Percentiles rank a stretch among this genome's conserved stretches.
Conservation (phyloP, 1,139 yeast genomes). For the Saccharomyces hybrid region DNA sequence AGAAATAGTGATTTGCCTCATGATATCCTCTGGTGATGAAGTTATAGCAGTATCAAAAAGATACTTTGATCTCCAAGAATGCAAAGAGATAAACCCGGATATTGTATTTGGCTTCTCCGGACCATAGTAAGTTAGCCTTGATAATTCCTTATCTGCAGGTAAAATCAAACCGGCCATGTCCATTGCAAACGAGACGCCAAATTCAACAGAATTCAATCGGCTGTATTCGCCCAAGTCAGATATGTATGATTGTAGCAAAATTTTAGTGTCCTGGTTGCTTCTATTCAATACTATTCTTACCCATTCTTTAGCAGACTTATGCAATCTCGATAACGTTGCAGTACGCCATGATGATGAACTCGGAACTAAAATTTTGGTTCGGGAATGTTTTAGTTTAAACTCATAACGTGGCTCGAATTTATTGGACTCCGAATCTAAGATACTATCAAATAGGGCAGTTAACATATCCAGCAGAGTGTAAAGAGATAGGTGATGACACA, state of each 20-base stretch:
- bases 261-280: slow-evolving; percentile 67
- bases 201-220: slow-evolving; percentile 42
- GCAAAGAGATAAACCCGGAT: slow-evolving; percentile 70
- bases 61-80: slow-evolving; percentile 60
- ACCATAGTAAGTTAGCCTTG: slow-evolving; percentile 27
- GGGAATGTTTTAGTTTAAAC: slow-evolving; percentile 55
- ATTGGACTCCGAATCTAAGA: slow-evolving; percentile 78
- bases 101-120: slow-evolving; percentile 46
- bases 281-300: slow-evolving; percentile 44
- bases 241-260: slow-evolving; percentile 69
- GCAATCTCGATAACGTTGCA: slow-evolving; percentile 54
- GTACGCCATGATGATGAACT: slow-evolving; percentile 77
- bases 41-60: slow-evolving; percentile 29
- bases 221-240: slow-evolving; percentile 36
- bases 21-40: slow-evolving; percentile 26
- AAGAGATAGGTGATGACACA: slow-evolving; percentile 67
- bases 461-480: slow-evolving; percentile 76
- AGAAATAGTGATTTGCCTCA: slow-evolving; percentile 18
- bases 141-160: slow-evolving; percentile 53
- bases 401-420: slow-evolving; percentile 76
- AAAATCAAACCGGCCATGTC: slow-evolving; percentile 75
- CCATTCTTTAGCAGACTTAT: slow-evolving; percentile 61
- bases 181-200: slow-evolving; percentile 82
- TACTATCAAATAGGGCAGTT: slow-evolving; percentile 68
- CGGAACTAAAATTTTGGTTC: slow-evolving; percentile 57